Base-by-base conservation (phyloP, 1,284 basidiomycete genomes). In the Puccinia coronata region DNA sequence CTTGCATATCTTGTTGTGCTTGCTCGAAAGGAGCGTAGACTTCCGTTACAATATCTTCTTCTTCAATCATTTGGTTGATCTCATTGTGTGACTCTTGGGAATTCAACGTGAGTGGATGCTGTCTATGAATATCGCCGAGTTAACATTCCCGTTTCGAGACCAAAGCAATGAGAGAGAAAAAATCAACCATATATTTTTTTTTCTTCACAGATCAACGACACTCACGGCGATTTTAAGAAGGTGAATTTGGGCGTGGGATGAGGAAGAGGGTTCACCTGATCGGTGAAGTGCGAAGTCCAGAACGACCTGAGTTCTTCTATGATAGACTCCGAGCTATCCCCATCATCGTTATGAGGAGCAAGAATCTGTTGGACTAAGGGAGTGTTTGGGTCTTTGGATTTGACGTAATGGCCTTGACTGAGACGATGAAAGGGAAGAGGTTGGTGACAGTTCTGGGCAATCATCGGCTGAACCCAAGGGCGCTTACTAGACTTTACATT, bases 361-460 rank as follows among this genome's bases (percentile, higher is more conserved):
- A 39, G 28, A n/a, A 31, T 2, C 61, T 65, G 31, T 28, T 65
- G 14, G 31, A 65, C 25, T 6, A 65, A 31, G 16, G 31, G 34
- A 4, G 31, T 25, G 2, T 2, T 18, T 39, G 61, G 61, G 16
- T 65, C 39, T 41, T 65, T 65, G 9, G 61, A 65, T 23, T 31
- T 36, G 18, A 65, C 61, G 16, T 65, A 65, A 65, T 65, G 31
- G 18, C 61, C 61, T 23, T 65, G 61, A 65, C 61, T 65, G 61
- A 39, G 39, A 5, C 9, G n/a, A n/a, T n/a, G n/a, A n/a, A n/a
- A n/a, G n/a, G n/a, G n/a, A n/a, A n/a, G n/a, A n/a, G n/a, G n/a
- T n/a, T n/a, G n/a, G n/a, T n/a, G n/a, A n/a, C n/a, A n/a, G n/a
- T n/a, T n/a, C n/a, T n/a, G n/a, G n/a, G n/a, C n/a, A n/a, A n/a